A percentile compares a stretch with the other conserved stretches of the same genome.
phyloP scores from a whole-genome alignment of 169 alveolate species.

The Eimeria brunetti region DNA sequence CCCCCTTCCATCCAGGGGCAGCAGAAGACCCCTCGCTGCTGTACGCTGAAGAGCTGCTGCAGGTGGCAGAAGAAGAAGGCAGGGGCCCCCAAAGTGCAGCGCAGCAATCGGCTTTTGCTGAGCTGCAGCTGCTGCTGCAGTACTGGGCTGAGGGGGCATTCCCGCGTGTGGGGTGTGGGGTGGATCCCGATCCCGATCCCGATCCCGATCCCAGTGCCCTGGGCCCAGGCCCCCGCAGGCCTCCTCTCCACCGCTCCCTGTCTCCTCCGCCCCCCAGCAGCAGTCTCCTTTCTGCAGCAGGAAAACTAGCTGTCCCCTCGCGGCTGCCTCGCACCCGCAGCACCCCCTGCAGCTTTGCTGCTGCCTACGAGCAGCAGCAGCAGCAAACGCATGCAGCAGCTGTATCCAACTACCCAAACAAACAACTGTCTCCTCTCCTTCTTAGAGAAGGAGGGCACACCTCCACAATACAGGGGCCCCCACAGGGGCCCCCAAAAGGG shows the following conservation, averaged over 20 bases:
- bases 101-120: conserved; percentile 8
- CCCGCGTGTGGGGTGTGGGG: not conserved
- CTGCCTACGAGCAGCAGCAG: not conserved
- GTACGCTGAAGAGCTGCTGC: conserved; percentile 41
- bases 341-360: not conserved
- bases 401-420: not conserved
- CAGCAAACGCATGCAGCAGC: not conserved
- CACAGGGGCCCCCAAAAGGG: not conserved
- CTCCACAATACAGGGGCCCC: not conserved
- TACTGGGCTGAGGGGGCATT: conserved; percentile 41
- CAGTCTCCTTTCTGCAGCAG: not conserved
- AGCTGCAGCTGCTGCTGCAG: conserved; percentile 31
- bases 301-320: not conserved
- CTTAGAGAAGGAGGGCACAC: too few species aligned
- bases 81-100: not conserved
- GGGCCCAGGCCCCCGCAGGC: not conserved
- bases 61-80: not conserved
- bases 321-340: conserved; percentile 18
- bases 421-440: not conserved
- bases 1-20: too few species aligned
- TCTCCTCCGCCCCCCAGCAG: not conserved
- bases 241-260: not conserved
- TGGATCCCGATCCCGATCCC: not conserved
- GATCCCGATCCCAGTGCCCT: not conserved
- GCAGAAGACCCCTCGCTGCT: not conserved